These are phyloP conservation scores for Zygoascus ofunaensis DNA, from an alignment of 805 yeast genomes.

Conservation along the genomic window DNA sequence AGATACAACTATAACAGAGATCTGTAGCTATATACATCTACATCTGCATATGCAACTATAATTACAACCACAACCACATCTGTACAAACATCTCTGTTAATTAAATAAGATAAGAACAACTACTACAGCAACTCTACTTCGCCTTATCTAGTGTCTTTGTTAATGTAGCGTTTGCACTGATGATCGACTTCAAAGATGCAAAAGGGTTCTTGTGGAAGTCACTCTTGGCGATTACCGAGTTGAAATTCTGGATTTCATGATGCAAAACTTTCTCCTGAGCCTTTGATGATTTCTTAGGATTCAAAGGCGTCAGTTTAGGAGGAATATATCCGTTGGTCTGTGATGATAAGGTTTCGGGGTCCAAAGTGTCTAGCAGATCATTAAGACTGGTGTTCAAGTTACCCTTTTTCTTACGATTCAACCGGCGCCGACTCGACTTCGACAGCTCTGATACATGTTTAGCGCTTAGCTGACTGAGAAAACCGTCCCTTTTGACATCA, in stretches of 20 bases:
- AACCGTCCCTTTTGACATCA: slow-evolving; percentile 12
- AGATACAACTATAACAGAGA: no score
- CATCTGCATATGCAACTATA: not conserved
- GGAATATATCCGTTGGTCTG: slow-evolving; percentile 9
- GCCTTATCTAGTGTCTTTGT: not conserved
- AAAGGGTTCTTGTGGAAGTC: slow-evolving; percentile 19
- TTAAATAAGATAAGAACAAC: no score
- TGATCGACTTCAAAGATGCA: slow-evolving; percentile 16
- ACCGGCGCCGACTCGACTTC: slow-evolving; percentile 17
- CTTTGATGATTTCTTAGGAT: slow-evolving; percentile 15
- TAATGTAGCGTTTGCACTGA: slow-evolving; percentile 1
- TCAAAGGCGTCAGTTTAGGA: slow-evolving; percentile 5
- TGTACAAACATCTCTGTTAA: no score
- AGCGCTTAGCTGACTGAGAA: slow-evolving; percentile 7
- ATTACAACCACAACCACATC: no score
- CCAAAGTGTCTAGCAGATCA: slow-evolving; percentile 15
- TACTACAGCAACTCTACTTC: not conserved
- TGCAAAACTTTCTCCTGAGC: slow-evolving; percentile 17
- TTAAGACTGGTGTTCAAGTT: slow-evolving; percentile 13
- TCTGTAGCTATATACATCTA: no score
- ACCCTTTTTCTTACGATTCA: slow-evolving; percentile 14
- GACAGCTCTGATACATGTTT: slow-evolving; percentile 11
- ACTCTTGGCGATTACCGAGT: slow-evolving; percentile 13
- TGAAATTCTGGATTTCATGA: slow-evolving; percentile 18
- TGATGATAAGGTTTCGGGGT: slow-evolving; percentile 5